These are phyloP conservation scores for Solidago caesia DNA, from an alignment of 129 eudicot species.

Conservation along the genomic window DNA sequence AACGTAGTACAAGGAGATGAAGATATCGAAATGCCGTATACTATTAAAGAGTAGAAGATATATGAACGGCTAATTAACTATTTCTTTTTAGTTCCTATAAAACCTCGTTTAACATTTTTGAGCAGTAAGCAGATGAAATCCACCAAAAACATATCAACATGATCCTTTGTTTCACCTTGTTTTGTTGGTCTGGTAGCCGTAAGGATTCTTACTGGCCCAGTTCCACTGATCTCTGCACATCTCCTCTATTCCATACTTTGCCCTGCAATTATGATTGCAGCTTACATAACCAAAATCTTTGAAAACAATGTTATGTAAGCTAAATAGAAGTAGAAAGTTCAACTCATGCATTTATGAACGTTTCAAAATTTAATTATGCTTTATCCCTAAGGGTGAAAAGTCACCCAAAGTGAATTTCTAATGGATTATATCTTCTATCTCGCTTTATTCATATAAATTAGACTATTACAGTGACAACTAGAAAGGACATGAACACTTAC, in stretches of 20 bases:
- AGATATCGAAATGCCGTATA: neutral
- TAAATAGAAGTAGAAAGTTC: neutral
- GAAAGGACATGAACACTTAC: constrained; percentile 45
- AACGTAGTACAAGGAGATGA: neutral
- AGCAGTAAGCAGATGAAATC: constrained; percentile 5
- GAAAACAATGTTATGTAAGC: neutral
- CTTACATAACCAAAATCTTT: neutral
- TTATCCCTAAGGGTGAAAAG: neutral
- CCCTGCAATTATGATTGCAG: constrained; percentile 47
- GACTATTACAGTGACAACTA: neutral
- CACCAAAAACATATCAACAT: neutral
- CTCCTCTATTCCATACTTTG: constrained; percentile 73
- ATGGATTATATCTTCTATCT: neutral
- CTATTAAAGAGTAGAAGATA: neutral
- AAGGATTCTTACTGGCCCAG: constrained; percentile 93
- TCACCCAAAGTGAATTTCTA: neutral
- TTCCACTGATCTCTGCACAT: constrained; percentile 97
- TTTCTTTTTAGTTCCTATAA: constrained; percentile 14
- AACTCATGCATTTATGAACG: neutral
- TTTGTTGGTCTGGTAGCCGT: constrained; percentile 52
- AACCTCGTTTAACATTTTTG: neutral
- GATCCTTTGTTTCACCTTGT: neutral
- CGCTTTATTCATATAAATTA: neutral
- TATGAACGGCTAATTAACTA: neutral
- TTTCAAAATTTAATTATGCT: neutral